phyloP scores from a whole-genome alignment of 2,329 filamentous ascomycete genomes.

The Pleomassaria siparia region DNA sequence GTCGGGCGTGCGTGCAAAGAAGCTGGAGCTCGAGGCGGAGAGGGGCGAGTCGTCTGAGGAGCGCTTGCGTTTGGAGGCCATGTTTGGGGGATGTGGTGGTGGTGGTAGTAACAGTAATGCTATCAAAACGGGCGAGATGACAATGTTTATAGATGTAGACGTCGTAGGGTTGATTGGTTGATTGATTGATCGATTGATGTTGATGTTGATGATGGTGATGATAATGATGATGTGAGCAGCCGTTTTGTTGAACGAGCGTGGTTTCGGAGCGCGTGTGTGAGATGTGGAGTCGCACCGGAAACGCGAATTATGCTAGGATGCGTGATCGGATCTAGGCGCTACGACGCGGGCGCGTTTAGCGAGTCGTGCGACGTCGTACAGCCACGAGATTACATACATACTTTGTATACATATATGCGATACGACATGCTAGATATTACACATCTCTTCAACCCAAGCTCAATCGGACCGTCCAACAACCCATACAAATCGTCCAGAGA shows the following conservation, averaged over 20 bases:
- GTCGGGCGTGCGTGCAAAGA: slow-evolving; percentile 31
- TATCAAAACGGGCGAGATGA: too few relatives aligned
- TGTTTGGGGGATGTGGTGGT: slow-evolving; percentile 24
- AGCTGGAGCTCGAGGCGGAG: slow-evolving; percentile 43
- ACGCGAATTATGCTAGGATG: too few relatives aligned
- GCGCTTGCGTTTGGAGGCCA: slow-evolving; percentile 63
- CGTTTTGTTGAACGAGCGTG: background rate
- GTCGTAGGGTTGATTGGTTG: background rate
- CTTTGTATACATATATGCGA: too few relatives aligned
- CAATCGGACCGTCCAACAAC: too few relatives aligned
- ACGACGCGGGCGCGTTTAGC: slow-evolving; percentile 21
- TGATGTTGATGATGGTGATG: slow-evolving; percentile 4
- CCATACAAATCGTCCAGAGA: too few relatives aligned
- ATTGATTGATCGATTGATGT: too few relatives aligned
- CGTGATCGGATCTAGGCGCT: too few relatives aligned
- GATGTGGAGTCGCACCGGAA: slow-evolving; percentile 24
- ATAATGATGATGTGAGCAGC: background rate
- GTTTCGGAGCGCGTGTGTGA: slow-evolving; percentile 9
- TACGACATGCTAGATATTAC: too few relatives aligned
- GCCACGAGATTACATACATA: too few relatives aligned
- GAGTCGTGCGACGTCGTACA: too few relatives aligned
- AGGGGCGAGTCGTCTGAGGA: slow-evolving; percentile 49
- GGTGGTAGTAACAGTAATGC: background rate
- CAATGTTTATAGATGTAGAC: too few relatives aligned
- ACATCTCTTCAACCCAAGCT: too few relatives aligned